Base-by-base conservation (phyloP, 495 filamentous ascomycete genomes). In the Trichoderma reesei region DNA sequence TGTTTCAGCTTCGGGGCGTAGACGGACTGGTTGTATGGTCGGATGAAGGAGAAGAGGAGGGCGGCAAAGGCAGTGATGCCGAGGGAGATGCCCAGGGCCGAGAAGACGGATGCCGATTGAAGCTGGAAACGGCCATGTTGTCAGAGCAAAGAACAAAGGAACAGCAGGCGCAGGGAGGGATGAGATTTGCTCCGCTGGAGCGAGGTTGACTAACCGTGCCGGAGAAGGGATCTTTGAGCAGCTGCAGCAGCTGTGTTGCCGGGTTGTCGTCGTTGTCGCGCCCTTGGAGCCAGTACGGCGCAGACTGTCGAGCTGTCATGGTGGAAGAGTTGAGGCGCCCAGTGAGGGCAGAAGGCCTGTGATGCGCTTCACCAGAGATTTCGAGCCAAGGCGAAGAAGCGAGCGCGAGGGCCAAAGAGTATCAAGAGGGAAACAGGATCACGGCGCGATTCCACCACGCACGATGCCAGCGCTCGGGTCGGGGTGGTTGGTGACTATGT, bases 1-100 rank as follows among this genome's bases (percentile, higher is more conserved):
- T 96, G 87, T 69, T 94, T 95, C 66, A 95, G 80, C 69, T 96
- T 95, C 42, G 94, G 94, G 5, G 95, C 92, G 74, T 98, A 98
- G 48, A 98, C 91, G 67, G 91, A 79, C 48, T 84, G 86, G 71
- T 98, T 92, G 72, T 90, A 91, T 5, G 95, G 94, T 66, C 95
- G 88, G 59, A 98, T 80, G 64, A 96, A 77, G 70, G 88, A 96
- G 81, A 97, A 98, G 69, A 84, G 74, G 63, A 96, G 68, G 63
- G 89, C 82, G 67, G 96, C 87, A 65, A 86, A 68, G 66, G 84
- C 64, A 33, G 90, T 89, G 66, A 90, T 77, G 62, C 82, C 87
- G 48, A 96, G 63, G n/a, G 94, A 93, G 39, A 89, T 91, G 56
- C 78, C 88, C n/a, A 96, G 74, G 34, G 92, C 90, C 64, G 91